Evolutionary conservation across 768 basidiomycete genomes (phyloP).

Genomic region (Suillus clintonianus): DNA sequence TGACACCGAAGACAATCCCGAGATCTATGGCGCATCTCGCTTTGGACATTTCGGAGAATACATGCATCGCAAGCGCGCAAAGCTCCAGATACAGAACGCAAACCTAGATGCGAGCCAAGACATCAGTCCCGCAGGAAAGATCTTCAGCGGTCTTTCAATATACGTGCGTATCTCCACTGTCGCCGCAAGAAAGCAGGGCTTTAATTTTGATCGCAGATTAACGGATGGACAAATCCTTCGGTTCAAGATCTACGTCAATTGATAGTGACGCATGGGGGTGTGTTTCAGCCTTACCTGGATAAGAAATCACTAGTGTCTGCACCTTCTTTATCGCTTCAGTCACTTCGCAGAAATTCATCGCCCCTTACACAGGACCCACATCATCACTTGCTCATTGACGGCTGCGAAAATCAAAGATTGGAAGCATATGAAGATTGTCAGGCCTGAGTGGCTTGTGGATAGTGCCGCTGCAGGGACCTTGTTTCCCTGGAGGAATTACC

Average conservation of each 20-base stretch:
- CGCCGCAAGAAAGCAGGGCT: background rate
- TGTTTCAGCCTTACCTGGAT: slow-evolving; percentile 82
- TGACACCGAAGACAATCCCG: slow-evolving; percentile 35
- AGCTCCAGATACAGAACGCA: slow-evolving; percentile 81
- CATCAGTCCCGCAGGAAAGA: slow-evolving; percentile 36
- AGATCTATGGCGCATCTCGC: slow-evolving; percentile 71
- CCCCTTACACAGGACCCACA: slow-evolving; percentile 66
- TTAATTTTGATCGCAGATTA: slow-evolving; percentile 55
- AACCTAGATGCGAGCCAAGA: slow-evolving; percentile 31
- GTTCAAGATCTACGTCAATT: slow-evolving; percentile 81
- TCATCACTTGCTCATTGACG: slow-evolving; percentile 89
- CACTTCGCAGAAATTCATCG: slow-evolving; percentile 1
- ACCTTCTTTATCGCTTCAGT: slow-evolving; percentile 13
- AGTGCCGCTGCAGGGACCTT: slow-evolving; percentile 68
- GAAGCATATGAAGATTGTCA: slow-evolving; percentile 85
- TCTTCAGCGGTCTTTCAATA: slow-evolving; percentile 77
- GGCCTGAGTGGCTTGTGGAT: slow-evolving; percentile 85
- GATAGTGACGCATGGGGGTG: slow-evolving; percentile 81
- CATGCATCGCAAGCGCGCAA: slow-evolving; percentile 88
- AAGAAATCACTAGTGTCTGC: slow-evolving; percentile 72
- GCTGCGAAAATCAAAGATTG: slow-evolving; percentile 89
- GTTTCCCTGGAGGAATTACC: slow-evolving; percentile 80
- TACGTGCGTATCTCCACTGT: slow-evolving; percentile 62
- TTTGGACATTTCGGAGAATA: slow-evolving; percentile 90
- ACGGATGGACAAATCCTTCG: slow-evolving; percentile 87